Percentiles rank a stretch among this genome's conserved stretches.
Evolutionary conservation across 306 rosid genomes (phyloP).

Genomic region (Prunus padus): DNA sequence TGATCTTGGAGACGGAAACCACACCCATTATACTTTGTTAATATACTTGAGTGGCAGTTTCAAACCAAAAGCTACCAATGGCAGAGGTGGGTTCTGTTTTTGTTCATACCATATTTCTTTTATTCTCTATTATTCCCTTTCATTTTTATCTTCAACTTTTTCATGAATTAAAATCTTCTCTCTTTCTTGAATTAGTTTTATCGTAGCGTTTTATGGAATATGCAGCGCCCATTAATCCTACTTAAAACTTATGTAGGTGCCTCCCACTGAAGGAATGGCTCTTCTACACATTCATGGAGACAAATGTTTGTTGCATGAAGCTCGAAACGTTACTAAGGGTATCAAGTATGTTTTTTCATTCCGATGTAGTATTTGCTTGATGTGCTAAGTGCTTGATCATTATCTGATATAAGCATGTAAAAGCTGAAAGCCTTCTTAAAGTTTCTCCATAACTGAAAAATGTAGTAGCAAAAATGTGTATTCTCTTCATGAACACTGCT

Average conservation of each 20-base stretch:
- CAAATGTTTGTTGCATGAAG: conserved; percentile 94
- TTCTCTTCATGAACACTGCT: background rate
- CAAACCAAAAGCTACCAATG: conserved; percentile 47
- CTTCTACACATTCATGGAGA: conserved; percentile 87
- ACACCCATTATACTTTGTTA: conserved; percentile 74
- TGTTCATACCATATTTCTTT: background rate
- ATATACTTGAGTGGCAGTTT: conserved; percentile 82
- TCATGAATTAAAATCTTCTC: background rate
- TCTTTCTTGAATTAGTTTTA: background rate
- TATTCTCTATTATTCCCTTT: background rate
- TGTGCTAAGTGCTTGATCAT: conserved; percentile 12
- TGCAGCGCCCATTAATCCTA: conserved; percentile 28
- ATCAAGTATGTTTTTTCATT: conserved; percentile 78
- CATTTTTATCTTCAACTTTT: background rate
- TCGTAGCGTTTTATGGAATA: conserved; percentile 16
- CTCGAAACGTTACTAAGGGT: conserved; percentile 75
- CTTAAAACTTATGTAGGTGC: conserved; percentile 47
- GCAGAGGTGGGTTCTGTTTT: conserved; percentile 58
- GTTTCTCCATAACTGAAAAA: background rate
- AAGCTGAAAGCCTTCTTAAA: background rate
- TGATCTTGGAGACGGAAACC: conserved; percentile 70
- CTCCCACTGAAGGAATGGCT: conserved; percentile 89
- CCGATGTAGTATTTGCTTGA: conserved; percentile 80
- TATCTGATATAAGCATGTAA: background rate
- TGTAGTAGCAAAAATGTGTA: background rate